Evolutionary conservation across 139 green algal genomes (phyloP), one percentile per base, ranked within the genome.

Genomic region (Closterium sp.): DNA sequence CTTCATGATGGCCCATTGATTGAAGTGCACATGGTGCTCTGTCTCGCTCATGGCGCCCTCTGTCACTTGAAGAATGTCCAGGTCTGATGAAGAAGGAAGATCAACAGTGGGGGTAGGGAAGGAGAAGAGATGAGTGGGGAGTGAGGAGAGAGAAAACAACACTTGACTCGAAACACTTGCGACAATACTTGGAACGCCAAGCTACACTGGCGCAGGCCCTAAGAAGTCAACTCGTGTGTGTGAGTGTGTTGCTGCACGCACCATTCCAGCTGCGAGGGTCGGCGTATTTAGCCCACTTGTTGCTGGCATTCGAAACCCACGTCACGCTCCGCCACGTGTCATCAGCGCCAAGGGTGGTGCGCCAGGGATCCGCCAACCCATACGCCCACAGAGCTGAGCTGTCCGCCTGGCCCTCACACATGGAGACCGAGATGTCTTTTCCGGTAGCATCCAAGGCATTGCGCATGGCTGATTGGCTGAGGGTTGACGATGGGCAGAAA

Each of bases 1-100:
- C 90, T 92, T 92, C 90, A 92, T 92, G 32, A 92, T 31, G 27
- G 85, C 86, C 90, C 90, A 92, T 0, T 90, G 32, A 86, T 86
- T 92, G 90, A 92, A 92, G 90, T 92, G 90, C 30, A 32, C 32
- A 27, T 86, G 90, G 38, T 89, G 84, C 90, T 90, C 90, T 17
- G 90, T 21, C 28, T 31, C 62, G 22, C n/a, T 90, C 90, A 92
- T 90, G 90, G 2, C 32, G 27, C 90, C 90, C 38, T 50, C 7
- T 9, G 38, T 9, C 38, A 50, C 90, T n/a, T 92, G 85, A 24
- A 92, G 90, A 86, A 92, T 92, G 90, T 92, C 38, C 38, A 50
- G 38, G 38, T 50, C 90, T 92, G 38, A 50, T 50, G 38, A 50
- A 50, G 38, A 9, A 50, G 38, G 38, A 9, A 11, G 38, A 50